Evolutionary conservation across 1,284 basidiomycete species (phyloP), one percentile per base, ranked within the genome.

Genomic region (Tylopilus orsonianus): DNA sequence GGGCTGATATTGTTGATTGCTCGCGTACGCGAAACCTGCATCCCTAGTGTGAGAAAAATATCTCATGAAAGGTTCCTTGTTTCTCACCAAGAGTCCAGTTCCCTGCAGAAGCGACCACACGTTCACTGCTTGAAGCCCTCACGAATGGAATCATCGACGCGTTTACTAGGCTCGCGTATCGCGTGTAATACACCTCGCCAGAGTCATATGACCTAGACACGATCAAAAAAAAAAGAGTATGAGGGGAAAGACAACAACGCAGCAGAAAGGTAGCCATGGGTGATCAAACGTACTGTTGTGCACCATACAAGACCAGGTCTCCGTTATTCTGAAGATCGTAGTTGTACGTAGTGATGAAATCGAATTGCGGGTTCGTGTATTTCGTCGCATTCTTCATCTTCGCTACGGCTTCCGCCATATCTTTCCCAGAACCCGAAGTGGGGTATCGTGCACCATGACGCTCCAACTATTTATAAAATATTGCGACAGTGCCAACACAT

Each of bases 401-500:
- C 13, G 60, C 52, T 4, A 88, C 55, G 0, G 82, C 78, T 0
- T 63, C 50, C 23, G 67, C 44, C 10, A 90, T 85, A 2, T 60
- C 58, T 5, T 58, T 57, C 0, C 70, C 66, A 0, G 81, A 72
- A 9, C 69, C 69, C 1, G 69, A 60, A 0, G 87, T 89, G 0
- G 92, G 92, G 56, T 78, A 92, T 27, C 92, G 77, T 1, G 88
- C 86, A 1, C 90, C 88, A 58, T 94, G 90, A 6, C 92, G 73
- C 68, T 93, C 85, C 8, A 95, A 65, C 89, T 92, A 8, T 46
- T 36, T 20, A 19, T 84, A 87, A 39, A 87, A 57, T 1, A 8
- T 48, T 10, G 12, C 4, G 5, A 33, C 4, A n/a, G 8, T 3
- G 10, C n/a, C 29, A 27, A 16, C n/a, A n/a, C n/a, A n/a, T n/a